Evolutionary conservation across 2,329 filamentous ascomycete genomes (phyloP).

Genomic region (Microcera coccophila): DNA sequence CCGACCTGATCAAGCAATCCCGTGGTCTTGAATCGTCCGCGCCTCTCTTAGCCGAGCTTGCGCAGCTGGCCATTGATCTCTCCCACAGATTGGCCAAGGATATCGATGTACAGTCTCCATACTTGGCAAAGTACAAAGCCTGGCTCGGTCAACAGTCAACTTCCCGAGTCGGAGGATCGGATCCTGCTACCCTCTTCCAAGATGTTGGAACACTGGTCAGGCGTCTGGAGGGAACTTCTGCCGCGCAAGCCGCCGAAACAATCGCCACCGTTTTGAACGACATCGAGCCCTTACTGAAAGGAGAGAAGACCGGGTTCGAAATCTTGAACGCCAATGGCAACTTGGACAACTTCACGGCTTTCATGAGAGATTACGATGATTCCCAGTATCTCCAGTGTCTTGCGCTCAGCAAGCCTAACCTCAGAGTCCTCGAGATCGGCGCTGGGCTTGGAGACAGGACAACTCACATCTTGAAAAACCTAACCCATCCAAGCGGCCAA

Average conservation of each 20-base stretch:
- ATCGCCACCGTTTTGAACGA: slow-evolving; percentile 10
- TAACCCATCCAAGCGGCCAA: slow-evolving; percentile 11
- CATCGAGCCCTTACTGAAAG: slow-evolving; percentile 20
- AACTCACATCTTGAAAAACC: slow-evolving; percentile 27
- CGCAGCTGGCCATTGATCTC: slow-evolving; percentile 4
- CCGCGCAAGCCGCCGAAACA: slow-evolving; percentile 7
- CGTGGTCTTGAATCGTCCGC: no score
- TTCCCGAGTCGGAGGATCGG: no score
- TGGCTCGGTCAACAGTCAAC: no score
- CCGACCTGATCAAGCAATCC: no score
- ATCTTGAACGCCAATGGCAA: slow-evolving; percentile 29
- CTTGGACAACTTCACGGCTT: slow-evolving; percentile 21
- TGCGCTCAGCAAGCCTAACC: slow-evolving; percentile 22
- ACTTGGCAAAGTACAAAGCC: no score
- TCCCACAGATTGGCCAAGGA: no score
- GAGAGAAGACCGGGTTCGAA: slow-evolving; percentile 25
- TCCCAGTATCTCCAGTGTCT: slow-evolving; percentile 18
- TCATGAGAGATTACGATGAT: slow-evolving; percentile 21
- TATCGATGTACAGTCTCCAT: no score
- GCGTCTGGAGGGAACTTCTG: slow-evolving; percentile 4
- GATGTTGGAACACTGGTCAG: not conserved
- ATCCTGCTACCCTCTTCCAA: not conserved
- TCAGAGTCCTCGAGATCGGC: slow-evolving; percentile 40
- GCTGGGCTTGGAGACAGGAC: slow-evolving; percentile 38
- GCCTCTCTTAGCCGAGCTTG: no score